Base-by-base conservation (phyloP, 2,329 filamentous ascomycete genomes). In the Ceratocystis eucalypticola region DNA sequence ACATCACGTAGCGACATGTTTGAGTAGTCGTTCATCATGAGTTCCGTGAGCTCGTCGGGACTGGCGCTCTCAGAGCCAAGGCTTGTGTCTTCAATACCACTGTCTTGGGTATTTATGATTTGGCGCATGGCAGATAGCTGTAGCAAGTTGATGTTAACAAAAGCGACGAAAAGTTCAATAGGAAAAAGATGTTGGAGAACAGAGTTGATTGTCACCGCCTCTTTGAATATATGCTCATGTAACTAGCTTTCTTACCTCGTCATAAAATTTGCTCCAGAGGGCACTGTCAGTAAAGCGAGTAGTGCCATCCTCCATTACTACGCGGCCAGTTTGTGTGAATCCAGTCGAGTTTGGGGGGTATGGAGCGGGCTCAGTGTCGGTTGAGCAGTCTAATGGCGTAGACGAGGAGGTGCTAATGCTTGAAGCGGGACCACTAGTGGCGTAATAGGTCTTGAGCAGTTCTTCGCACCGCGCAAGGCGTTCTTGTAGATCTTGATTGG, bases 401-500 rank as follows among this genome's bases (percentile, higher is more conserved):
- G 67, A 37, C n/a, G 61, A 59, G 7, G 62, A 45, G 10, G 50
- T n/a, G 17, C 30, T 63, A 10, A 53, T 61, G n/a, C 50, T 55
- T 8, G 69, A 68, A 4, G 68, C 67, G 22, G 65, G 67, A 20
- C 65, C 53, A 15, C 61, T 63, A 71, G 28, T 73, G 5, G 75
- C 75, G 12, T 81, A 81, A 73, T 85, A 84, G 68, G 82, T 80
- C 69, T 82, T 84, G 25, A 84, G 73, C 48, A 85, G 74, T 69
- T 82, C 80, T 70, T 85, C 83, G 69, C 82, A 84, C 66, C 82
- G 77, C 3, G 82, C 81, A 45, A 85, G 76, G 48, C 83, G 78
- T 72, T 85, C 82, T 70, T 85, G 82, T 12, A 85, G 77, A 70
- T 85, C 83, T 70, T 85, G 82, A 65, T 85, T 84, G 8, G 83